Conservation (phyloP, 306 rosid species). For the Macrotyloma uniflorum region DNA sequence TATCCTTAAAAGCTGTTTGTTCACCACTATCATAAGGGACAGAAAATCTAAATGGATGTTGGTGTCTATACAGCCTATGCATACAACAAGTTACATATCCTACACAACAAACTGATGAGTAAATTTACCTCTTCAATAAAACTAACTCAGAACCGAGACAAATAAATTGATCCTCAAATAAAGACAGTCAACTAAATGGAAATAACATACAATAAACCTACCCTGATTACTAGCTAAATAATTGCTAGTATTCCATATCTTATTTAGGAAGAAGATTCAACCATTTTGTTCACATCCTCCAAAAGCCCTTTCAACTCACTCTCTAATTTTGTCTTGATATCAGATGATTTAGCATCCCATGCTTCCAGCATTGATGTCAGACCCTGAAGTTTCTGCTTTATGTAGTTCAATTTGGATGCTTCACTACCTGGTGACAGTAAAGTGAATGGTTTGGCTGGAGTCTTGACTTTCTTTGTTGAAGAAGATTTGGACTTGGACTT, state of each 20-base stretch:
- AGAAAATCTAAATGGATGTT: conserved; percentile 10
- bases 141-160: conserved; percentile 29
- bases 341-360: conserved; percentile 38
- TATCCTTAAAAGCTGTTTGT: conserved; percentile 32
- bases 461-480: conserved; percentile 29
- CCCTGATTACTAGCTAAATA: conserved; percentile 38
- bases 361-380: conserved; percentile 58
- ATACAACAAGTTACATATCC: conserved; percentile 28
- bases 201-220: conserved; percentile 41
- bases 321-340: conserved; percentile 50
- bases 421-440: conserved; percentile 38
- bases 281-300: conserved; percentile 65
- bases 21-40: conserved; percentile 23
- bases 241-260: conserved; percentile 23
- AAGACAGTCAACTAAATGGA: conserved; percentile 35
- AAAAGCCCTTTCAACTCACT: conserved; percentile 57
- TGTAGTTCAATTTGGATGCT: conserved; percentile 47
- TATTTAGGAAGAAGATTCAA: conserved; percentile 48
- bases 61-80: conserved; percentile 43
- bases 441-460: conserved; percentile 35
- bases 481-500: conserved; percentile 37
- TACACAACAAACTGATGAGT: conserved; percentile 26
- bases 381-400: conserved; percentile 56
- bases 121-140: conserved; percentile 27
- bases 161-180: conserved; percentile 33